Evolutionary conservation across 108 stramenopile species (phyloP).

Genomic region (Stephanodiscus minutulus): DNA sequence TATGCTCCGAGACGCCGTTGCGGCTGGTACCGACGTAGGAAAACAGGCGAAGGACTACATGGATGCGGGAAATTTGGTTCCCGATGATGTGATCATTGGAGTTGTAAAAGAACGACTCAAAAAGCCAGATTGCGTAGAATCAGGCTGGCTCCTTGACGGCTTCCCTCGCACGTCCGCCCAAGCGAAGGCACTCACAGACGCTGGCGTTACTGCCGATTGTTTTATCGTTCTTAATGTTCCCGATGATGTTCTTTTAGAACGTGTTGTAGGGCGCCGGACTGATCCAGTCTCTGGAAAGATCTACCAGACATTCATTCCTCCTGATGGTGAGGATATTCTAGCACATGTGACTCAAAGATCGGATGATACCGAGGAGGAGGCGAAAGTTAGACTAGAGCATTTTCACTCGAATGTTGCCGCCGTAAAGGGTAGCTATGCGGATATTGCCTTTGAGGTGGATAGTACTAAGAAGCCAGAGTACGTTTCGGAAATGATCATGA

Average conservation of each 20-base stretch:
- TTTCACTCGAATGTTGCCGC: slow-evolving; percentile 91
- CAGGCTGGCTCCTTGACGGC: slow-evolving; percentile 97
- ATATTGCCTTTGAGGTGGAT: slow-evolving; percentile 82
- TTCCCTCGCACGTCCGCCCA: slow-evolving; percentile 96
- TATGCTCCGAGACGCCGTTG: slow-evolving; percentile 76
- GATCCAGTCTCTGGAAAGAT: slow-evolving; percentile 96
- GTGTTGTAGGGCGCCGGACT: slow-evolving; percentile 95
- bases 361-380: slow-evolving; percentile 98
- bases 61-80: slow-evolving; percentile 94
- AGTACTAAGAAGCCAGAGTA: slow-evolving; percentile 65
- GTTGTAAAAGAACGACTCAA: slow-evolving; percentile 84
- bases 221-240: slow-evolving; percentile 95
- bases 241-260: slow-evolving; percentile 90
- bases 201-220: slow-evolving; percentile 84
- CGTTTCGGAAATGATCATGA: slow-evolving; percentile 54
- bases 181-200: slow-evolving; percentile 86
- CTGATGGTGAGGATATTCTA: slow-evolving; percentile 74
- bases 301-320: slow-evolving; percentile 94
- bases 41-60: slow-evolving; percentile 83
- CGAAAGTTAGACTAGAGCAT: slow-evolving; percentile 85
- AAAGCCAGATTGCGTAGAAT: slow-evolving; percentile 76
- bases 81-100: slow-evolving; percentile 96
- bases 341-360: slow-evolving; percentile 82
- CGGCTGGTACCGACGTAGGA: slow-evolving; percentile 66
- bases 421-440: slow-evolving; percentile 72